phyloP scores from a whole-genome alignment of 192 early-diverging fungal genomes.

The Physocladia obscura region DNA sequence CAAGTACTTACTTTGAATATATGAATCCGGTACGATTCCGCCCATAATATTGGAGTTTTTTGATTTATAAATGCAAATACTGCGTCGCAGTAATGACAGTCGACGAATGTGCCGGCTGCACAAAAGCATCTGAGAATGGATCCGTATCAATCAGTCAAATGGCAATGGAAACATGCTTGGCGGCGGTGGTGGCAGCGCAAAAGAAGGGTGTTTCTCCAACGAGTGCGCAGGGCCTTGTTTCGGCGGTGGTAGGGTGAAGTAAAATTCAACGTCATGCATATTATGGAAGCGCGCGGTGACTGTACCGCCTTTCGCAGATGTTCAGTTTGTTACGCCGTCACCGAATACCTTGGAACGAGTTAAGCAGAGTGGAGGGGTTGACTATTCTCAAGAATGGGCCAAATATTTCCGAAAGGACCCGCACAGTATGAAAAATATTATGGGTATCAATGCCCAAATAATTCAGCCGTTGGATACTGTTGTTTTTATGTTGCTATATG shows the following conservation, averaged over 20 bases:
- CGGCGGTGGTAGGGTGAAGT: not conserved
- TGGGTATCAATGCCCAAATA: slow-evolving; percentile 8
- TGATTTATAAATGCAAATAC: too few relatives aligned
- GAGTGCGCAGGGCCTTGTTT: not conserved
- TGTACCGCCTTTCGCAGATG: not conserved
- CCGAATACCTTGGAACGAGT: not conserved
- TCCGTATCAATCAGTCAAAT: not conserved
- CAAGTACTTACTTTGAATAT: too few relatives aligned
- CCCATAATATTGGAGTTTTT: too few relatives aligned
- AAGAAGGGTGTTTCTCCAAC: not conserved
- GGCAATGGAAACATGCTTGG: slow-evolving; percentile 17
- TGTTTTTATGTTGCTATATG: not conserved
- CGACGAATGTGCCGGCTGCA: not conserved
- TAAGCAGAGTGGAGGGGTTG: not conserved
- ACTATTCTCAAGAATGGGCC: slow-evolving; percentile 21
- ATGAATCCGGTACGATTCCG: too few relatives aligned
- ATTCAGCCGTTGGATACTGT: not conserved
- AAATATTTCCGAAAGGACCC: slow-evolving; percentile 18
- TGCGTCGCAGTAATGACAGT: not conserved
- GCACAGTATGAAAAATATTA: slow-evolving; percentile 22
- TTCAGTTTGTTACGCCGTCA: not conserved
- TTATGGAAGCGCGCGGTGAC: too few relatives aligned
- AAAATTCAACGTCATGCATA: not conserved
- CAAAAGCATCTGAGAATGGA: not conserved
- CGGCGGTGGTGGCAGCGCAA: not conserved